A percentile compares a stretch with the other conserved stretches of the same genome.
Conservation (phyloP, 805 yeast genomes). For the Myxozyma neotropica region DNA sequence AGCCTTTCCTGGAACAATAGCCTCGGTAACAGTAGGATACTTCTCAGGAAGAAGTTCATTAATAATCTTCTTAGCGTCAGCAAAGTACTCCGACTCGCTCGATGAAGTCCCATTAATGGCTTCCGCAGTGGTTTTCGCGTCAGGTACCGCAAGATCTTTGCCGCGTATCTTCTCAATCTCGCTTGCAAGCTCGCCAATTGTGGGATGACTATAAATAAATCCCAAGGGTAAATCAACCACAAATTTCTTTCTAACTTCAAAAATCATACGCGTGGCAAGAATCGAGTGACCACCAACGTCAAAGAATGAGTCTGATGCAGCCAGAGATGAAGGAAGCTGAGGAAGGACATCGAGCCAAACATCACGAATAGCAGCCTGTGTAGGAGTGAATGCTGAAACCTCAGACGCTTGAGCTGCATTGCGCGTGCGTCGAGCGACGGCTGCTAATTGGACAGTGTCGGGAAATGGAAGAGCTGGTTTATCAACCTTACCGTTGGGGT, state of each 20-base stretch:
- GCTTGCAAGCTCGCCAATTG: conserved; percentile 73
- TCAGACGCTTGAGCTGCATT: conserved; percentile 43
- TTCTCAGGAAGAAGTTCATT: conserved; percentile 47
- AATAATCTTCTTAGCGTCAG: conserved; percentile 67
- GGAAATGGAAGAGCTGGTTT: conserved; percentile 97
- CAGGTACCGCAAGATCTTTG: conserved; percentile 46
- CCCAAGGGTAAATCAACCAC: conserved; percentile 86
- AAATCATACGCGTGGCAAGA: conserved; percentile 94
- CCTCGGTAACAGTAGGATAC: conserved; percentile 51
- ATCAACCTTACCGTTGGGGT: conserved; percentile 98
- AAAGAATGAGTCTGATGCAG: conserved; percentile 85
- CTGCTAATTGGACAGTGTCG: conserved; percentile 77
- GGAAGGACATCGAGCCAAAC: conserved; percentile 88
- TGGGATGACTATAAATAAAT: conserved; percentile 85
- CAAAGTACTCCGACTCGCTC: conserved; percentile 55
- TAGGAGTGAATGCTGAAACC: conserved; percentile 59
- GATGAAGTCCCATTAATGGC: conserved; percentile 16
- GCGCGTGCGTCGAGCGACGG: conserved; percentile 61
- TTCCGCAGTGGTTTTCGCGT: not conserved
- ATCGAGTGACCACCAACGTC: conserved; percentile 98
- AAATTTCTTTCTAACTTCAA: conserved; percentile 78
- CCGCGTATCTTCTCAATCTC: conserved; percentile 63
- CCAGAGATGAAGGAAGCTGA: conserved; percentile 73
- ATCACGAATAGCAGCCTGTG: conserved; percentile 71
- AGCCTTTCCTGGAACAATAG: conserved; percentile 43